Evolutionary conservation across 1,139 yeast species (phyloP), one percentile per base, ranked within the genome.

Genomic region (Suhomyces bokatorum): DNA sequence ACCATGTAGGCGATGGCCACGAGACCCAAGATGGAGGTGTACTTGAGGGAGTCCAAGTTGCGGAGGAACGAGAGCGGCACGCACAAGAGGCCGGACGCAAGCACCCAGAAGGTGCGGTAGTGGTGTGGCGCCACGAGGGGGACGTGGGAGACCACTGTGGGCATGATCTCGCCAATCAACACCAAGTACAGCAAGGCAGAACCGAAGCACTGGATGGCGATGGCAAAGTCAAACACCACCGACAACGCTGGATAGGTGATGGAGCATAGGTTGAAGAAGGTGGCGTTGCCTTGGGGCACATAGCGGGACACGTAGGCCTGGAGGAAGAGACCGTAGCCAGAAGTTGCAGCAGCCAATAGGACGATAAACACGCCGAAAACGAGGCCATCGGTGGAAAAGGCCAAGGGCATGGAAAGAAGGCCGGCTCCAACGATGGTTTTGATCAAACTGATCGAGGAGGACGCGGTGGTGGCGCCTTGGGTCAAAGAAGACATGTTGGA

Each of bases 391-490:
- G 91, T 81, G 44, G 82, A 75, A 63, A 87, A 85, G 0, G 97
- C 96, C 57, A 79, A 85, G 1, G 99, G 98, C 73, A 95, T 85
- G 13, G 97, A 96, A 45, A 93, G 77, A 54, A 93, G 78, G 0
- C 99, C 99, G 0, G 99, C 97, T 3, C 98, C 96, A 14, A 85
- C 75, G 45, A 86, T 84, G 7, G 93, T 86, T 61, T 86, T 86
- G 45, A 82, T 72, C 44, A 87, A 69, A 55, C 83, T 83, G 35
- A 85, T 65, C 24, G 76, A 63, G 1, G 87, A 81, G 2, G 86
- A 81, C 6, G 68, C 54, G 24, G 54, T 49, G 20, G 51, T 44
- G 33, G 58, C 58, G 28, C 53, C 53, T 2, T 28, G 28, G 11
- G 26, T 36, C 24, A 38, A 13, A 15, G 48, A 17, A 30, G 45